Base-by-base conservation (phyloP, 306 rosid species). In the Vachellia collinsii region DNA sequence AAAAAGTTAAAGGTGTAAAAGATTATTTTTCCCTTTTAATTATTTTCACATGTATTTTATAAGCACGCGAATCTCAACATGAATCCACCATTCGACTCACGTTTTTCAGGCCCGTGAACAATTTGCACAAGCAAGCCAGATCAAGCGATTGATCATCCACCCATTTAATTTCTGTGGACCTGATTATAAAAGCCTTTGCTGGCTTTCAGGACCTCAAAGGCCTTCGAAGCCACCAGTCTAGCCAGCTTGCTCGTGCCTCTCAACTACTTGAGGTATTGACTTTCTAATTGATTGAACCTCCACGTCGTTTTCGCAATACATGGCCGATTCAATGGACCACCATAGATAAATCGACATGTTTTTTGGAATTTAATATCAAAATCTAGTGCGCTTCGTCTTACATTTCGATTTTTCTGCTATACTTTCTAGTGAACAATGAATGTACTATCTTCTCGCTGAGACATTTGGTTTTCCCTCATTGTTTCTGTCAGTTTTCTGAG, bases 401-500 rank as follows among this genome's bases (percentile, higher is more conserved):
- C 70, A 14, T 11, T 63, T 61, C 34, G 14, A 25, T 61, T 62
- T 62, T 62, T 25, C 68, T 62, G 19, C 68, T 29, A 29, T 29
- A 12, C 41, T 62, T 62, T 36, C 68, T 13, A 6, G 10, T 36
- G 20, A 4, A 36, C 43, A 11, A 29, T 63, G 43, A 7, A 8
- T 19, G 23, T 8, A 67, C 2, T 8, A 19, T 67, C n/a, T 17
- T 39, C 29, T 39, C 11, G 16, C 54, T 68, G 37, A 69, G 37
- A 43, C 36, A 10, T 70, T 25, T 11, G 16, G 16, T 59, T 22
- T 23, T 4, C 34, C 34, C 8, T 58, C 43, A 3, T 9, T 50
- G 44, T 72, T 34, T 72, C 63, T 74, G 22, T 34, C 38, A 74
- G 39, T 38, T 11, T 39, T 37, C 39, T 54, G 76, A 72, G 39